A percentile compares a stretch with the other conserved stretches of the same genome.
phyloP scores from a whole-genome alignment of 371 early-diverging fungal species.

The Mucor circinelloides region DNA sequence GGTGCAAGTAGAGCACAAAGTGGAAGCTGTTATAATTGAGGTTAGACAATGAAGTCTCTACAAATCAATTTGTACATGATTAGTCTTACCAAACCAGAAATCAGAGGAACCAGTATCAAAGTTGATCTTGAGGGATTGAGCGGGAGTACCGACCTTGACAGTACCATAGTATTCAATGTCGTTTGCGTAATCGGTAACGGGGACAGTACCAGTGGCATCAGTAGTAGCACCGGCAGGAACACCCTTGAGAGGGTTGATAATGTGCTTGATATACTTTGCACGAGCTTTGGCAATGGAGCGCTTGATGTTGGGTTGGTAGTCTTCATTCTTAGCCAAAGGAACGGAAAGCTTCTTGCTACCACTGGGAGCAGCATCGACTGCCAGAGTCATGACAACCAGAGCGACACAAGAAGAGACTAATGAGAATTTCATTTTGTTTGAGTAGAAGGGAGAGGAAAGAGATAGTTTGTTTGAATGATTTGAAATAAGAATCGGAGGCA shows the following conservation, averaged over 20 bases:
- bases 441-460: neutral
- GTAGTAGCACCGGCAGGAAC: neutral
- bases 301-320: slow-evolving; percentile 25
- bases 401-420: slow-evolving; percentile 20
- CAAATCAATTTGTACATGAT: neutral
- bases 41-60: neutral
- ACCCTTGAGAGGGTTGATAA: neutral
- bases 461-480: neutral
- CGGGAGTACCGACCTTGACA: slow-evolving; percentile 70
- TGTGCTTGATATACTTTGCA: slow-evolving; percentile 22
- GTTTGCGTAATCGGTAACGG: slow-evolving; percentile 23
- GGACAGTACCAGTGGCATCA: slow-evolving; percentile 12
- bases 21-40: slow-evolving; percentile 22
- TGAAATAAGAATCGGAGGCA: neutral
- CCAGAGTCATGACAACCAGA: slow-evolving; percentile 15
- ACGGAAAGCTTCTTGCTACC: slow-evolving; percentile 14
- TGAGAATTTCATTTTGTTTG: slow-evolving; percentile 18
- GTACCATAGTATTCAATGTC: slow-evolving; percentile 59
- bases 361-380: slow-evolving; percentile 18
- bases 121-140: slow-evolving; percentile 62
- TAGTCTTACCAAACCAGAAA: slow-evolving; percentile 57
- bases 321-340: slow-evolving; percentile 18
- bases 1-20: slow-evolving; percentile 42
- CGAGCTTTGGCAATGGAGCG: slow-evolving; percentile 15
- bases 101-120: slow-evolving; percentile 80